Base-by-base conservation (phyloP, 1,284 basidiomycete species). In the Rhodotorula sp. region DNA sequence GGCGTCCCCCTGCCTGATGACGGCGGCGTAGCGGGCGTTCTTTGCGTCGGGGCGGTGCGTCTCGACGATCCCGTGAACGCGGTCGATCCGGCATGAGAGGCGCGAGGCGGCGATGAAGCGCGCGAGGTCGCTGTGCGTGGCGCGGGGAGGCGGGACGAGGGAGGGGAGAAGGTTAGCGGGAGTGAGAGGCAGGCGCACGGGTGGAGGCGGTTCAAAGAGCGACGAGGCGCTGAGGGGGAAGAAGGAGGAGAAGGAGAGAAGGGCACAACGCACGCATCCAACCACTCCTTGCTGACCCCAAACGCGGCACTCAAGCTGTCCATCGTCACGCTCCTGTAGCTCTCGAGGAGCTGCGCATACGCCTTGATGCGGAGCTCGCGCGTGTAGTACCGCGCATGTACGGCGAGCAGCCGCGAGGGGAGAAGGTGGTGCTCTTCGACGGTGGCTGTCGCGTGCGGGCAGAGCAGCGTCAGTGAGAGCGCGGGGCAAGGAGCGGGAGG, bases 311-410 rank as follows among this genome's bases (percentile, higher is more conserved):
- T 88, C 78, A 99, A 88, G 76, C 90, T 91, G 73, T 95, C 90
- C 53, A 99, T 84, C 2, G 95, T 97, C 51, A 99, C 85, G 73
- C 90, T 92, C 61, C 91, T 87, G 82, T 99, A 99, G 27, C 88
- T 90, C 82, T 98, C 94, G 27, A 99, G 85, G 5, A 98, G 85
- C 81, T 98, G 96, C 48, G 87, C 85, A 83, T 98, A 99, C 5
- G 95, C 94, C 58, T 93, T 89, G 79, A 99, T 95, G 56, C 96
- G 89, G 91, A 98, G 95, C 82, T 98, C 97, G 63, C 95, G 89
- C 32, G 96, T 88, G 81, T 97, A 98, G 85, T 86, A 97, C 7
- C 92, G 88, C 1, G 93, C 87, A 80, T 99, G 97, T 0, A 90
- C 90, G 12, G 89, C 87, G 57, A 98, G 87, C 58, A 94, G 83